Base-by-base conservation (phyloP, 345 rosid species). In the Toxicodendron radicans region DNA sequence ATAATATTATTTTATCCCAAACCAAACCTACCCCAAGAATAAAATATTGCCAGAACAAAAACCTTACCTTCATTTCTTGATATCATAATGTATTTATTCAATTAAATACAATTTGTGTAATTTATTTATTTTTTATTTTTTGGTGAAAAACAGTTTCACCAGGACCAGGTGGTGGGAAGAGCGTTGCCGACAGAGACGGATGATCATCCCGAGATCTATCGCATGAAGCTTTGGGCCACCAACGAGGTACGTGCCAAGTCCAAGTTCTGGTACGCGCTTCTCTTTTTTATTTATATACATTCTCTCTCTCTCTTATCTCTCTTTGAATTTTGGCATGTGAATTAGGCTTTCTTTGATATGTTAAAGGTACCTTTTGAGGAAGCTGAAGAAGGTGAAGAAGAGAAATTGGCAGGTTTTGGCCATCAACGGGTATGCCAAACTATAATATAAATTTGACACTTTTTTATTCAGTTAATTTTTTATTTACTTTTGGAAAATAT, bases 221-320 rank as follows among this genome's bases (percentile, higher is more conserved):
- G 83, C 4, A 84, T 84, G 87, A 84, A 84, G 80, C 82, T 81
- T 7, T 84, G 87, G 83, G 85, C 85, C n/a, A 84, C 87, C 52
- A 84, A 84, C 20, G 85, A 81, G 68, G 81, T 84, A 58, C 79
- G 83, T 38, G 83, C 85, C 35, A 84, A 84, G 68, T 84, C 85
- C 24, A 84, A 84, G 77, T 84, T 84, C 76, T 84, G 87, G 82
- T 84, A 60, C 17, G 35, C 3, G 21, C 30, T 41, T 2, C 23
- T 33, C 38, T 46, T n/a, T 23, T 35, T 73, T 4, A 41, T 30
- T 18, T 23, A 27, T 32, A 20, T 18, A 18, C 0, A 8, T 46
- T 51, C 46, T 1, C 16, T 24, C 27, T 27, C 30, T 27, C 30
- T 27, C 30, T 27, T 0, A n/a, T 27, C 2, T 27, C 30, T 1